Conservation (phyloP, 495 filamentous ascomycete species). For the Neurospora terricola region DNA sequence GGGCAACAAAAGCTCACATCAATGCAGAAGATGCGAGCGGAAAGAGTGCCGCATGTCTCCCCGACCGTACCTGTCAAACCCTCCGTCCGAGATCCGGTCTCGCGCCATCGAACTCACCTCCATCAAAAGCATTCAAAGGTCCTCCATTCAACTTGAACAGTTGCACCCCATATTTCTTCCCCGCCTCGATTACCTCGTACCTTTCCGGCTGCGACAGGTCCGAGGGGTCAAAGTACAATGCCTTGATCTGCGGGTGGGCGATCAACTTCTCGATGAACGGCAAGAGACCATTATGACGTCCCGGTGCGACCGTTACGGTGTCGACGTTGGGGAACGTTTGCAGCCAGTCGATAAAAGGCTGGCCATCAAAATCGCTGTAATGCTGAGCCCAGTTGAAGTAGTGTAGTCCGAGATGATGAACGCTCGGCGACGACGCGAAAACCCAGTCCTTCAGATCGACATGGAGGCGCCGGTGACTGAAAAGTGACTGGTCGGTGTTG, state of each 20-base stretch:
- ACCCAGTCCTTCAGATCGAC: slow-evolving; percentile 2
- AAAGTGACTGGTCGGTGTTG: not conserved
- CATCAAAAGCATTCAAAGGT: not conserved
- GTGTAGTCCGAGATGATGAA: slow-evolving; percentile 16
- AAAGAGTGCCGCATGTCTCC: not conserved
- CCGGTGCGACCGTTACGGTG: slow-evolving; percentile 14
- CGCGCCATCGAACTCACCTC: not conserved
- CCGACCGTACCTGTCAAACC: not conserved
- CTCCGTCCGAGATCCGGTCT: not conserved
- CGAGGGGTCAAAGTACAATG: not conserved
- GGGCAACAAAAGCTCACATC: not conserved
- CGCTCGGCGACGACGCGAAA: slow-evolving; percentile 4
- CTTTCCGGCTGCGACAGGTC: not conserved
- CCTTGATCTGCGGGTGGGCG: slow-evolving; percentile 4
- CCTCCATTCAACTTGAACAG: not conserved
- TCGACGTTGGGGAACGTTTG: slow-evolving; percentile 12
- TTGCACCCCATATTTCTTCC: not conserved
- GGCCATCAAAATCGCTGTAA: slow-evolving; percentile 9
- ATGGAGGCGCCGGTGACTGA: not conserved
- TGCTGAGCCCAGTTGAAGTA: slow-evolving; percentile 15
- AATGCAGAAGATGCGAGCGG: not conserved
- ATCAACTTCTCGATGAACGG: slow-evolving; percentile 9
- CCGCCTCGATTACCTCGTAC: not conserved
- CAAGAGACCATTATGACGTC: not conserved
- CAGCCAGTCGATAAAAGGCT: slow-evolving; percentile 17